Conservation (phyloP, 108 stramenopile species). For the Discostella pseudostelligera region DNA sequence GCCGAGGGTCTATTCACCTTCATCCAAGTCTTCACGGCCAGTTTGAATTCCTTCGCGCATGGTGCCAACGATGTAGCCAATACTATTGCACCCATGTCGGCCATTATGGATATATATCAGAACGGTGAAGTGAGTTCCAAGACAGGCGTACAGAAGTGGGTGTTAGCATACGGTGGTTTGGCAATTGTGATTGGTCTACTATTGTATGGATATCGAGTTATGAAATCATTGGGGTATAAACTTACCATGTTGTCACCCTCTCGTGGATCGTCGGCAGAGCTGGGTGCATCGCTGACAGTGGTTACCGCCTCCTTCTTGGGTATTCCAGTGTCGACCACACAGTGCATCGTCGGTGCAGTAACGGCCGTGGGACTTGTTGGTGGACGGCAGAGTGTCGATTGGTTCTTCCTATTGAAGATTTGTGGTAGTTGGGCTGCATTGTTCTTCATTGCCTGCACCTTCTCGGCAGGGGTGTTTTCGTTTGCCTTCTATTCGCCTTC, state of each 20-base stretch:
- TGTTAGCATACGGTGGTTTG: slow-evolving; percentile 58
- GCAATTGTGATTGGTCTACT: slow-evolving; percentile 61
- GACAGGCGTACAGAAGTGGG: slow-evolving; percentile 48
- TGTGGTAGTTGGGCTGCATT: slow-evolving; percentile 51
- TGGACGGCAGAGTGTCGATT: slow-evolving; percentile 49
- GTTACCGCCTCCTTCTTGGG: slow-evolving; percentile 63
- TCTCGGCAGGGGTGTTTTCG: slow-evolving; percentile 50
- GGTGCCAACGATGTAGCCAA: slow-evolving; percentile 81
- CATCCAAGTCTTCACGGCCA: slow-evolving; percentile 76
- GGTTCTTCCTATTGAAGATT: slow-evolving; percentile 34
- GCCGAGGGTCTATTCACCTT: slow-evolving; percentile 61
- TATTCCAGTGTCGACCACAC: slow-evolving; percentile 68
- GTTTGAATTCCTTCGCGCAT: slow-evolving; percentile 63
- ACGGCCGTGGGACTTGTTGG: slow-evolving; percentile 61
- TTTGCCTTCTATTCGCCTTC: slow-evolving; percentile 9
- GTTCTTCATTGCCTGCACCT: slow-evolving; percentile 37
- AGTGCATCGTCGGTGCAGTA: slow-evolving; percentile 67
- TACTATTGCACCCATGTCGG: slow-evolving; percentile 64
- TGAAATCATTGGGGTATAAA: slow-evolving; percentile 59
- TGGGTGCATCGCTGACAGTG: slow-evolving; percentile 58
- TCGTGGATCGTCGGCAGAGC: slow-evolving; percentile 59
- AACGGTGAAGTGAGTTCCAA: slow-evolving; percentile 29
- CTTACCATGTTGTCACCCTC: slow-evolving; percentile 52
- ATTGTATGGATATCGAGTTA: slow-evolving; percentile 54
- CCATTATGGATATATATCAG: slow-evolving; percentile 53